phyloP scores from a whole-genome alignment of 2,329 filamentous ascomycete genomes.

The Delphinella strobiligena region DNA sequence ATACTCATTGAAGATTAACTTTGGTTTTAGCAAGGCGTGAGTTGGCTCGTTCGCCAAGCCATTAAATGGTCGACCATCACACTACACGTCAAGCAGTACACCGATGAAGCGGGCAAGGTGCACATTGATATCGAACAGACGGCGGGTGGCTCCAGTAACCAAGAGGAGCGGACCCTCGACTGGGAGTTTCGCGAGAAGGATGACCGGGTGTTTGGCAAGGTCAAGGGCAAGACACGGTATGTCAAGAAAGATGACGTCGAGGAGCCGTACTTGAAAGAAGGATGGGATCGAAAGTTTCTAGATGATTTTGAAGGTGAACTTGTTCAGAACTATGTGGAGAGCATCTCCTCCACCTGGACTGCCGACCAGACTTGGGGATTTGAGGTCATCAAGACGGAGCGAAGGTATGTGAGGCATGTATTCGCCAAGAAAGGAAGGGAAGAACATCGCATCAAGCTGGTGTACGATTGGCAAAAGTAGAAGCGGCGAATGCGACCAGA shows the following conservation, averaged over 20 bases:
- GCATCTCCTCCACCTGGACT: conserved; percentile 35
- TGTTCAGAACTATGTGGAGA: conserved; percentile 39
- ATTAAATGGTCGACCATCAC: conserved; percentile 58
- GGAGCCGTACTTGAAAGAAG: conserved; percentile 41
- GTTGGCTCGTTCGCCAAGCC: conserved; percentile 31
- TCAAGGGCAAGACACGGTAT: conserved; percentile 44
- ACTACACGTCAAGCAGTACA: conserved; percentile 44
- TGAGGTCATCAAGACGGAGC: conserved; percentile 27
- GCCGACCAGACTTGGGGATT: conserved; percentile 44
- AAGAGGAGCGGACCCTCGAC: conserved; percentile 46
- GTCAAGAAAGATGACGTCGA: conserved; percentile 26
- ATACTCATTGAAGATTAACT: neutral
- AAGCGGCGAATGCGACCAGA: too few relatives aligned
- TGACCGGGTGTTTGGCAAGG: conserved; percentile 69
- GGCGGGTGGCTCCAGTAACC: conserved; percentile 56
- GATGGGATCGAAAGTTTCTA: conserved; percentile 46
- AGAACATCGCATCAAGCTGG: conserved; percentile 26
- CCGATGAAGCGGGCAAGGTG: conserved; percentile 27
- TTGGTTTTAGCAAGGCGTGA: conserved; percentile 26
- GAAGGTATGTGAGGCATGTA: conserved; percentile 27
- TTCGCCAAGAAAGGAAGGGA: conserved; percentile 27
- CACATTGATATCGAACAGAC: conserved; percentile 64
- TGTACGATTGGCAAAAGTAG: conserved; percentile 28
- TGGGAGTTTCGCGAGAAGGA: conserved; percentile 51
- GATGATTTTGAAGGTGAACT: conserved; percentile 28